Evolutionary conservation across 192 early-diverging fungal genomes (phyloP), one percentile per base, ranked within the genome.

Genomic region (Backusella westeae): DNA sequence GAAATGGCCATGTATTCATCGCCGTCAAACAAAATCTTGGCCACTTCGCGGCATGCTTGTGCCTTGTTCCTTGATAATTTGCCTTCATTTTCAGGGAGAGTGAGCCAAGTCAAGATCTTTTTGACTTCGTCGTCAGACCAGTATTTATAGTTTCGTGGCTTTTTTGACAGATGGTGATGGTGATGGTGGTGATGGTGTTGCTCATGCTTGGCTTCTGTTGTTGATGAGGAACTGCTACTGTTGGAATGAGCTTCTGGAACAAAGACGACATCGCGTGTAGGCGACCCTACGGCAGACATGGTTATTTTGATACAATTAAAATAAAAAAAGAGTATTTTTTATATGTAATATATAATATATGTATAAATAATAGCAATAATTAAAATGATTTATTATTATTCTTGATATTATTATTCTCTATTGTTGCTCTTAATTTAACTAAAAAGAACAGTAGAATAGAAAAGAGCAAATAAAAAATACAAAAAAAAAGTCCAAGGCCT

Each of bases 1-100:
- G 67, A 68, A 34, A 68, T 68, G 10, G 67, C 67, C 67, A 68
- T 35, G 67, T 68, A 68, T 68, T 68, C 67, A 36, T 68, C 67
- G 9, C 67, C 67, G 35, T 68, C 67, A 68, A 68, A 68, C 7
- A 68, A 12, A 8, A 10, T 35, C 14, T 36, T 68, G 17, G 67
- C 67, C 6, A 68, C 67, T 68, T 68, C 67, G 19, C 67, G 29
- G 8, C 67, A 68, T 19, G 67, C 67, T 14, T 68, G 67, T 35
- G 67, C 67, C 17, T 68, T 68, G 19, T 68, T 68, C n/a, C 67
- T 68, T 34, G 67, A 2, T n/a, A 68, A 36, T 68, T 68, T 68
- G 17, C 67, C 67, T 36, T 68, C 67, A 8, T 68, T 68, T 68
- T 34, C 67, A 17, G 67, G 67, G n/a, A 68, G 29, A 3, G 14